Evolutionary conservation across 2,329 filamentous ascomycete genomes (phyloP), one percentile per base, ranked within the genome.

Genomic region (Alternaria alternata): DNA sequence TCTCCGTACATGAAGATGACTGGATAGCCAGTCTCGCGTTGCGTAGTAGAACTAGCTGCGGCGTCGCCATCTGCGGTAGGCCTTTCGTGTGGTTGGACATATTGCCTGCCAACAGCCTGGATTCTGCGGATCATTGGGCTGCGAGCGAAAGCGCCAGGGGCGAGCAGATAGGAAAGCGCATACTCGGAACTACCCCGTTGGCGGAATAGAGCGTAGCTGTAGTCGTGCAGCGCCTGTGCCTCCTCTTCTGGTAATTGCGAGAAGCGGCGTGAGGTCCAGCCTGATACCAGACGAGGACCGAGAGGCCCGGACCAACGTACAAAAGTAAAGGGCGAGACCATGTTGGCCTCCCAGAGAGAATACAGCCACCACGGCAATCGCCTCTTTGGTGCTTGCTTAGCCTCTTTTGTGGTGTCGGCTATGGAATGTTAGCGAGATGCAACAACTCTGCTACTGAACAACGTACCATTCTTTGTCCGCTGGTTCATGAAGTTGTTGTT

Each of bases 1-100:
- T 98, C 94, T 64, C 95, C 95, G 75, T 99, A 99, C 91, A 98
- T 94, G 75, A 99, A 87, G 8, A 98, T 86, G 32, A 98, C 83
- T 0, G 95, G 94, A 51, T 93, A 84, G 1, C 94, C 93, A 0
- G 85, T 91, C 68, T 88, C 87, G 9, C 82, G 78, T 22, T 71
- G 73, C 57, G 14, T 70, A 14, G 42, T 46, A 12, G 47, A 28
- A 22, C 38, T 12, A 71, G 58, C 14, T 3, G 54, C 5, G 34
- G 62, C 57, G 54, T 73, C 71, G 22, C 66, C 64, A 39, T 73
- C 75, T 3, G 73, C 73, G 0, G 64, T 68, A 1, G 71, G 68
- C 1, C 59, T 65, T 4, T 71, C 65, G 47, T 74, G 74, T 0
- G 70, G 62, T 36, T 70, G 66, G 0, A 84, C 76, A 57, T 76